phyloP scores from a whole-genome alignment of 345 rosid species.

The Mallotus nudiflorus region DNA sequence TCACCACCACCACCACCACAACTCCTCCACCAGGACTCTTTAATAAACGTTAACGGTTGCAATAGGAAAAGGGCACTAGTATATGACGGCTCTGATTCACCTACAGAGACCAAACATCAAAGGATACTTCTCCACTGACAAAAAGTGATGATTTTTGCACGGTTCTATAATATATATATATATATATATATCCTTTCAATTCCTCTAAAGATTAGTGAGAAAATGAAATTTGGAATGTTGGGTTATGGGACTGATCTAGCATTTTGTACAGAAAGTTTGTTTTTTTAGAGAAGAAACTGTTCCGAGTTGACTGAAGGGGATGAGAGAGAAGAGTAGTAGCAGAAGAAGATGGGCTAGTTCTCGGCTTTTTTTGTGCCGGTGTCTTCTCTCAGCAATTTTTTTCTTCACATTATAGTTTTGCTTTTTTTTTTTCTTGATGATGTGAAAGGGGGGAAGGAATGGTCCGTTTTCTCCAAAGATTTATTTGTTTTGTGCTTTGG shows the following conservation, averaged over 20 bases:
- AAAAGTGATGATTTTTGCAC: no score
- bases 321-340: slow-evolving; percentile 18
- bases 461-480: slow-evolving; percentile 9
- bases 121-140: slow-evolving; percentile 65
- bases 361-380: slow-evolving; percentile 22
- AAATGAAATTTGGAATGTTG: slow-evolving; percentile 24
- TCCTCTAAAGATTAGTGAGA: slow-evolving; percentile 35
- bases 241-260: slow-evolving; percentile 36
- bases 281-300: slow-evolving; percentile 25
- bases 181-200: slow-evolving; percentile 27
- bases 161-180: slow-evolving; percentile 14
- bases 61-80: slow-evolving; percentile 59
- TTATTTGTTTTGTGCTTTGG: neutral
- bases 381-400: slow-evolving; percentile 12
- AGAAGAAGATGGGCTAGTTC: slow-evolving; percentile 18
- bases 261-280: slow-evolving; percentile 42
- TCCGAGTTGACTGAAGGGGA: slow-evolving; percentile 24
- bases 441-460: slow-evolving; percentile 26
- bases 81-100: slow-evolving; percentile 52
- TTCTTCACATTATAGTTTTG: slow-evolving; percentile 22
- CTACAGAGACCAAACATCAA: slow-evolving; percentile 61
- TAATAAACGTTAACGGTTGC: slow-evolving; percentile 26
- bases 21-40: slow-evolving; percentile 49
- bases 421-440: slow-evolving; percentile 22
- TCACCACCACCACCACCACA: slow-evolving; percentile 48